Percentiles rank a stretch among this genome's conserved stretches.
phyloP scores from a whole-genome alignment of 2,329 filamentous ascomycete genomes.

The Nigrospora oryzae region DNA sequence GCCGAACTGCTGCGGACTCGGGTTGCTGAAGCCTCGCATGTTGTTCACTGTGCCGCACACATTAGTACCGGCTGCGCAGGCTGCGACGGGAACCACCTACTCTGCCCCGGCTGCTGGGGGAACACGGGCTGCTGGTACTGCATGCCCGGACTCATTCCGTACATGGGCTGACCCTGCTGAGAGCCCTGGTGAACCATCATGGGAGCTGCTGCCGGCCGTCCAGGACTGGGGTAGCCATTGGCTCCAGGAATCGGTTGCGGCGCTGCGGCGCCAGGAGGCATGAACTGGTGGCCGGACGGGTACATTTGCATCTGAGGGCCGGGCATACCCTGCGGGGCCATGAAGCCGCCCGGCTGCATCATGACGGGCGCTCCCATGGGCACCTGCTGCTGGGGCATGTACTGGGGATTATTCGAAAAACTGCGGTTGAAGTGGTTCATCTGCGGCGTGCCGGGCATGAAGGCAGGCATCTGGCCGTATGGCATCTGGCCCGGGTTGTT shows the following conservation, averaged over 20 bases:
- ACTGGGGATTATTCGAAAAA: constrained; percentile 64
- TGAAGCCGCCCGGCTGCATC: constrained; percentile 65
- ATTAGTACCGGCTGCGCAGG: constrained; percentile 22
- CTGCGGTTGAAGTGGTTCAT: constrained; percentile 61
- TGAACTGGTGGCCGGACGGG: constrained; percentile 60
- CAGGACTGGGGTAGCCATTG: constrained; percentile 82
- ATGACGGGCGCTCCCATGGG: constrained; percentile 76
- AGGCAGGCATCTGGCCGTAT: constrained; percentile 64
- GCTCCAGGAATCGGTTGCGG: constrained; percentile 55
- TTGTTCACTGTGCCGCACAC: constrained; percentile 43
- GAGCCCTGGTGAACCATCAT: constrained; percentile 96
- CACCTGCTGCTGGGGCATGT: constrained; percentile 60
- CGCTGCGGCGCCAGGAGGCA: constrained; percentile 44
- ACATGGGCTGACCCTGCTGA: constrained; percentile 77
- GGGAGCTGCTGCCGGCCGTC: constrained; percentile 60
- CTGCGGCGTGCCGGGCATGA: constrained; percentile 61
- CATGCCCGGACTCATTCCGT: constrained; percentile 66
- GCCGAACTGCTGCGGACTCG: constrained; percentile 53
- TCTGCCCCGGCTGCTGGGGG: constrained; percentile 63
- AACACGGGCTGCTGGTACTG: constrained; percentile 71
- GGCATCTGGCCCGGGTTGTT: constrained; percentile 61
- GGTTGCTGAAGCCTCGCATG: constrained; percentile 51
- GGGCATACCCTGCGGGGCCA: constrained; percentile 63
- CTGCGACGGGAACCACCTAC: constrained; percentile 44
- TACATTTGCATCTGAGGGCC: constrained; percentile 76